Percentiles rank a stretch among this genome's conserved stretches.
These are phyloP conservation scores for Zygoascus meyerae DNA, from an alignment of 1,139 yeast species.

Conservation along the genomic window DNA sequence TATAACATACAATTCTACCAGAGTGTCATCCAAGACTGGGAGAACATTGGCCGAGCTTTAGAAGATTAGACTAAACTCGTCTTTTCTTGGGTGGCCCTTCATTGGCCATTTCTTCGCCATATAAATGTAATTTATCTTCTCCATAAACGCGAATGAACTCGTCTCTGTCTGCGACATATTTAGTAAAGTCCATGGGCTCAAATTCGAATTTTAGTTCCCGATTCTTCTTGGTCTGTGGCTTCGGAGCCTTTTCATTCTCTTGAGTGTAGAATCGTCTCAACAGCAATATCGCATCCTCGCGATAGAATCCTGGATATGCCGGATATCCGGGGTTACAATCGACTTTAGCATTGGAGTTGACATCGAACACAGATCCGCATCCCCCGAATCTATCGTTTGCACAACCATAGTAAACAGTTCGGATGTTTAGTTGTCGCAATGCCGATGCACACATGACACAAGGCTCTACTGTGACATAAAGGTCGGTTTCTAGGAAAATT, in stretches of 20 bases:
- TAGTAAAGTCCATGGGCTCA: constrained; percentile 49
- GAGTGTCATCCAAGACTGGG: constrained; percentile 69
- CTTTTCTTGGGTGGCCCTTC: not conserved
- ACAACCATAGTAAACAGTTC: constrained; percentile 79
- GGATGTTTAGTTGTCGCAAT: constrained; percentile 69
- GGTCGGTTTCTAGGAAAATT: constrained; percentile 47
- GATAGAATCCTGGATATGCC: constrained; percentile 69
- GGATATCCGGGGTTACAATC: constrained; percentile 39
- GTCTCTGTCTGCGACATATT: constrained; percentile 40
- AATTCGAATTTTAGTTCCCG: constrained; percentile 65
- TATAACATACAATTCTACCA: constrained; percentile 71
- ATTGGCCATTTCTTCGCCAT: not conserved
- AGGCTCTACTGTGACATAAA: constrained; percentile 96
- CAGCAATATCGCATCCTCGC: constrained; percentile 78
- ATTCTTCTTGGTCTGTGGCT: constrained; percentile 67
- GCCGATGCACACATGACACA: constrained; percentile 98
- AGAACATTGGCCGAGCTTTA: constrained; percentile 24
- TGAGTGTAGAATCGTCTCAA: constrained; percentile 76
- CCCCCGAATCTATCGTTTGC: constrained; percentile 97
- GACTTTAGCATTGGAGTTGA: constrained; percentile 47
- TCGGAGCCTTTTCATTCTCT: constrained; percentile 83
- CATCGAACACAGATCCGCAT: constrained; percentile 74
- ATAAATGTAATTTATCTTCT: constrained; percentile 20
- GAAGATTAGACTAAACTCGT: not conserved
- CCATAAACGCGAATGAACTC: constrained; percentile 52